Base-by-base conservation (phyloP, 805 yeast genomes). In the Gaillardinia entomophila region DNA sequence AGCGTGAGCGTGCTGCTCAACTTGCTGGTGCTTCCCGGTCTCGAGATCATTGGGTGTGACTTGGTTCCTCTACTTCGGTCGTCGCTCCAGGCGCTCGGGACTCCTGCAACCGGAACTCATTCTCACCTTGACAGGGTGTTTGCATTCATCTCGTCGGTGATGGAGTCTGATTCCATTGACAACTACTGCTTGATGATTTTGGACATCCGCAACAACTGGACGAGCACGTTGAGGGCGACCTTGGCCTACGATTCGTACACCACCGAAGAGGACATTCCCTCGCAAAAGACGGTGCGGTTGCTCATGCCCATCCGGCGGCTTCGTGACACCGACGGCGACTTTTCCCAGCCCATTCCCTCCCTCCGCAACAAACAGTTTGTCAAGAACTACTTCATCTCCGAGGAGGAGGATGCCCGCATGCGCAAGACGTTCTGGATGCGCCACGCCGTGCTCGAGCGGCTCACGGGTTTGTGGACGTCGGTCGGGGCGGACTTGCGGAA, bases 151-250 rank as follows among this genome's bases (percentile, higher is more conserved):
- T 42, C 53, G 6, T 34, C 31, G 5, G 37, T 53, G 23, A 56
- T 55, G 10, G 35, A 35, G 1, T 28, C 47, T 1, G 26, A 34
- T 14, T 58, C 56, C 6, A 52, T 68, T 31, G 59, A 73, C 3
- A 77, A 76, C 30, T 85, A 71, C 52, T 79, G 82, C 40, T 57
- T 82, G 29, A 59, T 83, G 33, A 67, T 86, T 1, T 48, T 90
- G 11, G 97, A 92, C 51, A 57, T 92, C 36, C 71, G 87, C 42
- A 90, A 92, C 52, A 69, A 83, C 2, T 89, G 96, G 92, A 68
- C 73, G 10, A 6, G 10, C 10, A 10, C 22, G 6, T 6, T 19
- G 22, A 6, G 22, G 6, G 10, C 22, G 10, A 19, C 22, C 10
- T 6, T 19, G 6, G 22, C 22, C 22, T 19, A 19, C 10, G 22